Percentiles rank a stretch among this genome's conserved stretches.
Evolutionary conservation across 179 eudicot species (phyloP).

Genomic region (Patellifolia procumbens): DNA sequence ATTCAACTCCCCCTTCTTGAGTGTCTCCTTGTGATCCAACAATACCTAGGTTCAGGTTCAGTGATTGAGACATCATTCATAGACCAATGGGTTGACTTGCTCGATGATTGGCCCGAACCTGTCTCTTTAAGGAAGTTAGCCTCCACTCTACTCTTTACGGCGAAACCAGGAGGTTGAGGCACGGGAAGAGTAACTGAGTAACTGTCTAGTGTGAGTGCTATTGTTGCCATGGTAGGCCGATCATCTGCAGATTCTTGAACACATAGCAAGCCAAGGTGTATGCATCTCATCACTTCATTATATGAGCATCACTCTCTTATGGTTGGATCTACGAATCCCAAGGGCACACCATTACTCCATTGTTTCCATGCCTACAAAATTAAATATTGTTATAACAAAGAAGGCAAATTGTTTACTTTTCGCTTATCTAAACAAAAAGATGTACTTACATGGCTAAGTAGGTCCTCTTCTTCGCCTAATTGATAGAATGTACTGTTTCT

Average conservation of each 20-base stretch:
- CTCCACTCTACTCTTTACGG: neutral
- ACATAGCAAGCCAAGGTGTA: conserved; percentile 28
- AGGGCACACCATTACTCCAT: conserved; percentile 22
- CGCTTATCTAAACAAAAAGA: too few relatives aligned
- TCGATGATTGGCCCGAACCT: conserved; percentile 20
- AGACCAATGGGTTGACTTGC: conserved; percentile 27
- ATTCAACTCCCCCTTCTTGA: too few relatives aligned
- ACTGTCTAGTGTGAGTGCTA: conserved; percentile 26
- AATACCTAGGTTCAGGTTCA: conserved; percentile 25
- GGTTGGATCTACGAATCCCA: conserved; percentile 22
- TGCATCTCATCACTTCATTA: conserved; percentile 22
- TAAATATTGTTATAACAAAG: neutral
- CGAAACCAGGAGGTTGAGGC: conserved; percentile 36
- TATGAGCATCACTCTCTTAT: conserved; percentile 5
- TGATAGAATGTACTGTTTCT: conserved; percentile 15
- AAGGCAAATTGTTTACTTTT: too few relatives aligned
- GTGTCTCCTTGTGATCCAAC: neutral
- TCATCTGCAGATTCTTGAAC: conserved; percentile 26
- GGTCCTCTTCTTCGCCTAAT: conserved; percentile 13
- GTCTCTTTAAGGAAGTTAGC: neutral
- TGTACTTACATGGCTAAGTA: conserved; percentile 26
- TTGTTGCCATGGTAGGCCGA: conserved; percentile 22
- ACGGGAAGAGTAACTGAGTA: conserved; percentile 26
- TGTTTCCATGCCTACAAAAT: conserved; percentile 26
- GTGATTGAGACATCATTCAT: conserved; percentile 31